phyloP scores from a whole-genome alignment of 148 eudicot species.

The Euryodendron excelsum region DNA sequence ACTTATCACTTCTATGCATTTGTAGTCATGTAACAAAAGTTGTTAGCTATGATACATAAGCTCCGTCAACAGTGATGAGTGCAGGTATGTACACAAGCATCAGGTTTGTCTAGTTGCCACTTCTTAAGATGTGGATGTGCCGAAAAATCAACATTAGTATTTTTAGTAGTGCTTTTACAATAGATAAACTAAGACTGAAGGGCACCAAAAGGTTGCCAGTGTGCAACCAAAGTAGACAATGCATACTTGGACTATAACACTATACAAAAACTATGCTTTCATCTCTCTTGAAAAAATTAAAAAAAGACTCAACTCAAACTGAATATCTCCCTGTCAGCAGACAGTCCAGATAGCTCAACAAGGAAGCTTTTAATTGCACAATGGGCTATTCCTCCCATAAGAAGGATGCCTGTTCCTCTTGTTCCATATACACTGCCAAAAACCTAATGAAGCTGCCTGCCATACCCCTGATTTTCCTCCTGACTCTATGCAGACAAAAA shows the following conservation, averaged over 20 bases:
- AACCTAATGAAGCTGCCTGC: background rate
- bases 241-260: background rate
- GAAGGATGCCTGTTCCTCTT: background rate
- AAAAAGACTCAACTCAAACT: background rate
- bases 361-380: background rate
- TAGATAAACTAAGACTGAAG: too few relatives aligned
- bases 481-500: background rate
- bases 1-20: background rate
- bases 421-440: background rate
- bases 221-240: background rate
- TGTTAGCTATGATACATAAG: background rate
- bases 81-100: background rate
- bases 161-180: too few relatives aligned
- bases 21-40: background rate
- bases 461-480: background rate
- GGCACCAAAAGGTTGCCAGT: background rate
- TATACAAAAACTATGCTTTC: background rate
- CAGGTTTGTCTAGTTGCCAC: background rate
- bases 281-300: background rate
- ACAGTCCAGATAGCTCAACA: background rate
- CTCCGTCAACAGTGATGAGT: conserved; percentile 1
- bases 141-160: background rate
- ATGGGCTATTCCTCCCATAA: background rate
- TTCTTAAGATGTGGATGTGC: background rate
- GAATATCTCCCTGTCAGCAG: background rate